These are phyloP conservation scores for Botrytis tulipae DNA, from an alignment of 2,329 filamentous ascomycete genomes.

Conservation along the genomic window DNA sequence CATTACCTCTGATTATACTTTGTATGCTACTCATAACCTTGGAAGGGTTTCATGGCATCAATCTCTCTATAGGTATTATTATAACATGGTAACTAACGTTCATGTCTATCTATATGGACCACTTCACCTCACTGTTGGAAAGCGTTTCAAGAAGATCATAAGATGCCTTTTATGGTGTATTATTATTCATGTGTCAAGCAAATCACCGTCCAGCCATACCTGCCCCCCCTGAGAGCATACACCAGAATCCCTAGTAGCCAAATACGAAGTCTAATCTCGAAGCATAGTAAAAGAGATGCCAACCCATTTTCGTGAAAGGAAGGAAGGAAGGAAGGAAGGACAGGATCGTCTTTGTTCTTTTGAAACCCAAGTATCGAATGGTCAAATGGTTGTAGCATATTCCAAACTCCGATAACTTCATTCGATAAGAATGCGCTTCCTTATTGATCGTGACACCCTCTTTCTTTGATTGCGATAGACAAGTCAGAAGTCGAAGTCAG, in stretches of 20 bases:
- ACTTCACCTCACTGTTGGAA: too few relatives aligned
- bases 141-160: too few relatives aligned
- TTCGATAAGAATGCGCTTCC: too few relatives aligned
- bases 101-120: too few relatives aligned
- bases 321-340: not conserved
- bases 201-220: not conserved
- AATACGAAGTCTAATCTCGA: conserved; percentile 5
- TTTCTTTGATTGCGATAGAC: too few relatives aligned
- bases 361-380: not conserved
- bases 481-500: too few relatives aligned
- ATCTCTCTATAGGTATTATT: not conserved
- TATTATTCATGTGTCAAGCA: not conserved
- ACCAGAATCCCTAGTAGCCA: not conserved
- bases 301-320: not conserved
- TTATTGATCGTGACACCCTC: too few relatives aligned
- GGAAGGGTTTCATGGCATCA: not conserved
- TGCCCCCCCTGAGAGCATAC: not conserved
- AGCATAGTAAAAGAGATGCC: not conserved
- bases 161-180: too few relatives aligned
- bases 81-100: too few relatives aligned
- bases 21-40: not conserved
- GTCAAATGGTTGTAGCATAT: not conserved
- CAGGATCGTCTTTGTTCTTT: not conserved
- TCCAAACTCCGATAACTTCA: not conserved
- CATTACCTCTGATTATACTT: not conserved